phyloP scores from a whole-genome alignment of 1,284 basidiomycete species.

The Marasmius oreades region DNA sequence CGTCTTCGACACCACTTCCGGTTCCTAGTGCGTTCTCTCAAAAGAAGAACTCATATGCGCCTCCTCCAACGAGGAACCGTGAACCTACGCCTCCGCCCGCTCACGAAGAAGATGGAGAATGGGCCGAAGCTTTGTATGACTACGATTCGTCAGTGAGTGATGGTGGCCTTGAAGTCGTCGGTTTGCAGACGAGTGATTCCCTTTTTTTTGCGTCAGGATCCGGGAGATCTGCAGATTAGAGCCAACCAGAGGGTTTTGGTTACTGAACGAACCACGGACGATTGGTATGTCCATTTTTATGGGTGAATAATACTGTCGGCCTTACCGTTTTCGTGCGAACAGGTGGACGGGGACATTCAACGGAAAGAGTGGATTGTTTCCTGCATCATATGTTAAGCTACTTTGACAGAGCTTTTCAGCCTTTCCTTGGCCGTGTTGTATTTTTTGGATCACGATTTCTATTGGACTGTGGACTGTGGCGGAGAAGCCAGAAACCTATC shows the following conservation, averaged over 20 bases:
- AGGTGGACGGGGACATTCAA: constrained; percentile 77
- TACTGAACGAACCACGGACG: constrained; percentile 62
- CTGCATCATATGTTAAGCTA: constrained; percentile 70
- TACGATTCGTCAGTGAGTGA: constrained; percentile 58
- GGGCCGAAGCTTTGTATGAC: constrained; percentile 76
- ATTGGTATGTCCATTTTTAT: constrained; percentile 54
- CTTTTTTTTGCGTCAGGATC: constrained; percentile 46
- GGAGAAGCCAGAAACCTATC: no score
- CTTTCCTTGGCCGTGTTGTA: no score
- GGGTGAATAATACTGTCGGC: not conserved
- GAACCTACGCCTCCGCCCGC: constrained; percentile 30
- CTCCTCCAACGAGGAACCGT: constrained; percentile 47
- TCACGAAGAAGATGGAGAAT: constrained; percentile 54
- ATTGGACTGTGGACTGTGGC: no score
- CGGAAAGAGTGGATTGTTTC: constrained; percentile 63
- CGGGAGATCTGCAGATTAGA: constrained; percentile 58
- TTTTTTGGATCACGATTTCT: no score
- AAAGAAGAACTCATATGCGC: constrained; percentile 44
- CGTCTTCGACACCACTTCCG: constrained; percentile 33
- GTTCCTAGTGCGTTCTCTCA: constrained; percentile 45
- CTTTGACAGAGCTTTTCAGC: constrained; percentile 31
- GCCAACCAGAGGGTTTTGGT: constrained; percentile 55
- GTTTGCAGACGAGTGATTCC: not conserved
- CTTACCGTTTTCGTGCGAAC: constrained; percentile 10
- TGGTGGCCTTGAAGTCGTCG: constrained; percentile 5